Base-by-base conservation (phyloP, 2,329 filamentous ascomycete species). In the Rhynchosporium agropyri region DNA sequence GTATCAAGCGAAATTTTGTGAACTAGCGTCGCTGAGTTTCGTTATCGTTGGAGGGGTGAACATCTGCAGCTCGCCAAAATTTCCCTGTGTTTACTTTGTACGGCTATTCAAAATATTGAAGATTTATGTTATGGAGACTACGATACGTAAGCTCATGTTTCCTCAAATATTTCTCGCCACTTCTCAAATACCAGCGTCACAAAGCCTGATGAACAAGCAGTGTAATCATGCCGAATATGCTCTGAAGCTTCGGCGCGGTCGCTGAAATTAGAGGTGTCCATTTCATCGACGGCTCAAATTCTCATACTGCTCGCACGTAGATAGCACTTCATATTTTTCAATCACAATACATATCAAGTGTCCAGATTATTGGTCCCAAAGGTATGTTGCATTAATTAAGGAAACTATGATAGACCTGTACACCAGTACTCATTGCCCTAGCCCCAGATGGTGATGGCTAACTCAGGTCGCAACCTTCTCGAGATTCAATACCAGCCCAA, bases 381-480 rank as follows among this genome's bases (percentile, higher is more conserved):
- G 61, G 65, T 64, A 65, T 63, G 57, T 66, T 64, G 62, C 48
- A 65, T 38, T 58, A 65, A 65, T 42, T 53, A 65, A 63, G 60
- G 54, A 58, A 64, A 54, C 61, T 65, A 65, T 65, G 50, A 46
- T 59, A 61, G 48, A 56, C 64, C 64, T 53, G 15, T 65, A 66
- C 62, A 66, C 58, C 61, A 46, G 51, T 65, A 46, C 60, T 78
- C 74, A 79, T 78, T 63, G 76, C 81, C 70, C 82, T 85, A 71
- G 20, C 87, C 70, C 82, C 85, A 71, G 87, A 83, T 70, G 86
- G 83, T 6, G 33, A 36, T 0, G 84, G 84, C 67, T 87, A 89
- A 0, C 5, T 87, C 78, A 1, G 78, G 80, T 71, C 87, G 84
- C 0, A 60, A 51, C 20, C 20, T 60, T 43, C 54, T 60, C 58